These are phyloP conservation scores for Amaranthus palmeri DNA, from an alignment of 148 eudicot genomes.

Conservation along the genomic window DNA sequence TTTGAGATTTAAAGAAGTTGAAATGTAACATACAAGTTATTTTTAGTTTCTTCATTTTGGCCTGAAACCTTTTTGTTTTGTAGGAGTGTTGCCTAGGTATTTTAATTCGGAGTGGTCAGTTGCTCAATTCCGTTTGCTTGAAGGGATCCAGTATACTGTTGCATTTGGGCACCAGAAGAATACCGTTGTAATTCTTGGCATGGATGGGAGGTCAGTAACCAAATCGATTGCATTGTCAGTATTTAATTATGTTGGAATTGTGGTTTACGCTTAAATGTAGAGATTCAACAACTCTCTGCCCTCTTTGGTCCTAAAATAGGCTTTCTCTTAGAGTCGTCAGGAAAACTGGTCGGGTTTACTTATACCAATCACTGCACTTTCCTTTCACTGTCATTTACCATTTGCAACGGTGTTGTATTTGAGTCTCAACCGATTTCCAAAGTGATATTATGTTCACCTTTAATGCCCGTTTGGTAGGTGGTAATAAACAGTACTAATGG, in stretches of 20 bases:
- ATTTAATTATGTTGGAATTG: not conserved
- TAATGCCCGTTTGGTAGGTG: too few species aligned
- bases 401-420: not conserved
- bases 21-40: not conserved
- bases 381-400: not conserved
- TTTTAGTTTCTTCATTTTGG: not conserved
- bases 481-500: too few species aligned
- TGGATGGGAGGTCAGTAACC: conserved; percentile 78
- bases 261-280: not conserved
- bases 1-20: not conserved
- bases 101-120: conserved; percentile 95
- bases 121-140: conserved; percentile 73
- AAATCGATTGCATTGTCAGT: not conserved
- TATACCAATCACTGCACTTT: too few species aligned
- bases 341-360: too few species aligned
- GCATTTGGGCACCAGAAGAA: conserved; percentile 92
- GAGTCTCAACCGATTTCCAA: too few species aligned
- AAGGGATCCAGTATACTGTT: conserved; percentile 72
- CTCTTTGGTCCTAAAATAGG: not conserved
- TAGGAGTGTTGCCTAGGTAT: conserved; percentile 83
- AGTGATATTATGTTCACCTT: too few species aligned
- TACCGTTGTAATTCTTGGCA: conserved; percentile 64
- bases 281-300: not conserved
- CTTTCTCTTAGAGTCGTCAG: too few species aligned
- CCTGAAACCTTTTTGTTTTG: conserved; percentile 25